Percentiles rank a stretch among this genome's conserved stretches.
Evolutionary conservation across 306 rosid species (phyloP).

Genomic region (Prunus davidiana): DNA sequence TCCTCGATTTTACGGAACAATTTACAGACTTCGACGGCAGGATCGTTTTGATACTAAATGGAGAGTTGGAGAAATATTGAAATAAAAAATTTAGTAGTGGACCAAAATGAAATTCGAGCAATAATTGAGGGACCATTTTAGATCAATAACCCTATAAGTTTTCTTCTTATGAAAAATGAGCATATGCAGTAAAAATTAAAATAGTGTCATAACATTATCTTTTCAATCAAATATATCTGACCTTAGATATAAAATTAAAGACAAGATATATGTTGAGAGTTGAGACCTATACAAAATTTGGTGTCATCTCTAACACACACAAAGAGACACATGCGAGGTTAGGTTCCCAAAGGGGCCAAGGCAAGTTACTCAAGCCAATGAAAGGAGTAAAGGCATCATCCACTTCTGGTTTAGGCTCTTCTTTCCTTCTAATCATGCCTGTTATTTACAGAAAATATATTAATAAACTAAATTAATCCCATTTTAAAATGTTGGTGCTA

Average conservation of each 20-base stretch:
- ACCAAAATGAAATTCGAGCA: too few relatives aligned
- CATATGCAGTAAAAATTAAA: neutral
- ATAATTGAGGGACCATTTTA: too few relatives aligned
- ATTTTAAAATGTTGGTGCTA: neutral
- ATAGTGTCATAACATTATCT: too few relatives aligned
- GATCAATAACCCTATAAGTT: neutral
- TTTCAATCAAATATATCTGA: neutral
- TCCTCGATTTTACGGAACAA: too few relatives aligned
- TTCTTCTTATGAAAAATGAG: neutral
- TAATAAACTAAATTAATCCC: neutral
- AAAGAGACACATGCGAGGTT: constrained; percentile 15
- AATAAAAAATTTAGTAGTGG: too few relatives aligned
- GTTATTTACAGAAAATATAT: neutral
- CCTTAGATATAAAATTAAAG: neutral
- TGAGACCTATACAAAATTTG: neutral
- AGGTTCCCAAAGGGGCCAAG: constrained; percentile 21
- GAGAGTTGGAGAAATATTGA: too few relatives aligned
- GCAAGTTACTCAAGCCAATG: constrained; percentile 31
- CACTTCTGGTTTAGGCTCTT: constrained; percentile 26
- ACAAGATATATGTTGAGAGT: neutral
- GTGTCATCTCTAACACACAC: neutral
- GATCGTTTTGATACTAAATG: too few relatives aligned
- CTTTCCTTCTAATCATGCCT: constrained; percentile 21
- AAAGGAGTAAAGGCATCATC: constrained; percentile 13
- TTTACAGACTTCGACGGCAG: too few relatives aligned